Conservation (phyloP, 2,329 filamentous ascomycete species). For the Fusarium pseudocircinatum region DNA sequence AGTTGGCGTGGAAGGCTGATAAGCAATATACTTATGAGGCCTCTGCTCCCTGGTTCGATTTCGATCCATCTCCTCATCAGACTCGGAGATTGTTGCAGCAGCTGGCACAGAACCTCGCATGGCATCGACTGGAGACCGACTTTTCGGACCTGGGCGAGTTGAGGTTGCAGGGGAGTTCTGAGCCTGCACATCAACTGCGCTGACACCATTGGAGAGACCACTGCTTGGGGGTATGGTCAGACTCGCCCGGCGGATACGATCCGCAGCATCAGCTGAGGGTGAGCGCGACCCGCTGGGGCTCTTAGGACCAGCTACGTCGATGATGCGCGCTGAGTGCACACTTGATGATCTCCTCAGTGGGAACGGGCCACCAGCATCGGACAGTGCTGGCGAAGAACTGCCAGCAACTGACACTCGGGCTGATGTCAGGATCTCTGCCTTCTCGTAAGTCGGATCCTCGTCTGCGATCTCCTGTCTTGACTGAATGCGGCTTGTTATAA, state of each 20-base stretch:
- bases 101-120: conserved; percentile 43
- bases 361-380: conserved; percentile 56
- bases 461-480: conserved; percentile 40
- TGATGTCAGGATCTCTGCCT: conserved; percentile 66
- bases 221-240: conserved; percentile 49
- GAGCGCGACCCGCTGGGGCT: conserved; percentile 61
- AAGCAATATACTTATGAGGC: conserved; percentile 32
- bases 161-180: conserved; percentile 37
- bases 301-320: conserved; percentile 64
- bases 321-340: conserved; percentile 65
- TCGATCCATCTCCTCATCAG: conserved; percentile 49
- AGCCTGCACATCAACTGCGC: conserved; percentile 53
- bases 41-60: conserved; percentile 33
- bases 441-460: conserved; percentile 61
- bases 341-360: conserved; percentile 55
- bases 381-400: conserved; percentile 59
- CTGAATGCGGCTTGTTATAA: conserved; percentile 37
- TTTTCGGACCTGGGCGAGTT: conserved; percentile 38
- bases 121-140: conserved; percentile 47
- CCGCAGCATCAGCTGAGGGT: conserved; percentile 57
- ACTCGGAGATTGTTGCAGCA: conserved; percentile 55
- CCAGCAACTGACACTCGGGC: conserved; percentile 65
- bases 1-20: conserved; percentile 40
- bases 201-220: conserved; percentile 49
- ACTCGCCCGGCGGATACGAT: conserved; percentile 54